Percentiles rank a stretch among this genome's conserved stretches.
Evolutionary conservation across 352 stramenopile species (phyloP).

Genomic region (Blastocystis sp.): DNA sequence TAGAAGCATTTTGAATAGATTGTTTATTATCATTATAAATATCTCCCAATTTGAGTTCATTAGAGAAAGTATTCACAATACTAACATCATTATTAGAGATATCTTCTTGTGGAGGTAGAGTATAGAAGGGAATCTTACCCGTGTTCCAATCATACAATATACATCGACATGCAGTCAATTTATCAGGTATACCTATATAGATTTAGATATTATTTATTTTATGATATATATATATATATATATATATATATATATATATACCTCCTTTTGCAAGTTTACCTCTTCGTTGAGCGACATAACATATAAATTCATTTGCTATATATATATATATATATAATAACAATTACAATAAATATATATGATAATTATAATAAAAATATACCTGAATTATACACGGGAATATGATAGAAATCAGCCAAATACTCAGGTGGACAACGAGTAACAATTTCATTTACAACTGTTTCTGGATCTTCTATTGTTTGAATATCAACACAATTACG

Average conservation of each 20-base stretch:
- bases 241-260: no score
- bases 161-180: conserved; percentile 64
- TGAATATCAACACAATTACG: conserved; percentile 82
- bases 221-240: no score
- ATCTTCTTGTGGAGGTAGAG: conserved; percentile 47
- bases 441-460: conserved; percentile 72
- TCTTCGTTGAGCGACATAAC: conserved; percentile 65
- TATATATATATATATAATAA: conserved; percentile 47
- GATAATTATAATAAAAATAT: no score
- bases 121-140: conserved; percentile 67
- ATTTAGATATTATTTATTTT: no score
- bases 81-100: conserved; percentile 1
- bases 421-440: conserved; percentile 57
- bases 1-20: neutral
- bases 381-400: no score
- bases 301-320: conserved; percentile 67
- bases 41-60: conserved; percentile 33
- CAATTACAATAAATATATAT: conserved; percentile 38
- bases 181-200: conserved; percentile 78
- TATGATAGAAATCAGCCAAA: conserved; percentile 75
- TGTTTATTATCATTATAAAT: conserved; percentile 13
- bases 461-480: conserved; percentile 73
- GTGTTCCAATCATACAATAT: conserved; percentile 73
- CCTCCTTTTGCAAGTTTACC: conserved; percentile 81
- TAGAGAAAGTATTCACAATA: conserved; percentile 4